A percentile compares a stretch with the other conserved stretches of the same genome.
Conservation (phyloP, 495 filamentous ascomycete genomes). For the Aspergillus diversus region DNA sequence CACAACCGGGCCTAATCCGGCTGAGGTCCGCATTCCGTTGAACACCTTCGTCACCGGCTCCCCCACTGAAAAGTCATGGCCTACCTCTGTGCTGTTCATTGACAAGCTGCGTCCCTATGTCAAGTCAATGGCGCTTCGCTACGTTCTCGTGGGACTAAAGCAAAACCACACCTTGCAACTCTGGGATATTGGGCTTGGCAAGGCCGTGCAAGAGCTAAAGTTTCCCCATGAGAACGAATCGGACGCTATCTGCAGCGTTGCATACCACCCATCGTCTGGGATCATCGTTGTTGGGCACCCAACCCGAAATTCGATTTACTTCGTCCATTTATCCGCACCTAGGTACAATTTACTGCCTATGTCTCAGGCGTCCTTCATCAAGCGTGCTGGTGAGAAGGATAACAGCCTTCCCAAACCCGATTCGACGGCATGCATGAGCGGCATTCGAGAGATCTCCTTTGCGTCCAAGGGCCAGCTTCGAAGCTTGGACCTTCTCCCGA, state of each 20-base stretch:
- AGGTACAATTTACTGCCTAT: constrained; percentile 79
- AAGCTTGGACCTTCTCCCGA: constrained; percentile 82
- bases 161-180: constrained; percentile 98
- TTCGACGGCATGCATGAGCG: constrained; percentile 94
- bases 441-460: constrained; percentile 91
- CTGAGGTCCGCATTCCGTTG: constrained; percentile 78
- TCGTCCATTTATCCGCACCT: constrained; percentile 90
- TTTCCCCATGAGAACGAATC: constrained; percentile 96
- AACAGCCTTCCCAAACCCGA: constrained; percentile 77
- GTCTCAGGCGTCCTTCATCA: constrained; percentile 85
- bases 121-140: constrained; percentile 83
- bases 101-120: constrained; percentile 92
- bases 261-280: constrained; percentile 85
- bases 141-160: constrained; percentile 96
- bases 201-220: constrained; percentile 94
- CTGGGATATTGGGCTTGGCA: constrained; percentile 95
- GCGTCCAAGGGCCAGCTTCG: constrained; percentile 84
- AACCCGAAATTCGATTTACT: constrained; percentile 95
- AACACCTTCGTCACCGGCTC: constrained; percentile 77
- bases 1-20: constrained; percentile 54
- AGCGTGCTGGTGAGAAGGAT: constrained; percentile 73
- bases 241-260: constrained; percentile 93
- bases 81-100: constrained; percentile 91
- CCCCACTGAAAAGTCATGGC: constrained; percentile 85
- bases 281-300: constrained; percentile 96